phyloP scores from a whole-genome alignment of 2,329 filamentous ascomycete species.

The Rutstroemia sydowiana region DNA sequence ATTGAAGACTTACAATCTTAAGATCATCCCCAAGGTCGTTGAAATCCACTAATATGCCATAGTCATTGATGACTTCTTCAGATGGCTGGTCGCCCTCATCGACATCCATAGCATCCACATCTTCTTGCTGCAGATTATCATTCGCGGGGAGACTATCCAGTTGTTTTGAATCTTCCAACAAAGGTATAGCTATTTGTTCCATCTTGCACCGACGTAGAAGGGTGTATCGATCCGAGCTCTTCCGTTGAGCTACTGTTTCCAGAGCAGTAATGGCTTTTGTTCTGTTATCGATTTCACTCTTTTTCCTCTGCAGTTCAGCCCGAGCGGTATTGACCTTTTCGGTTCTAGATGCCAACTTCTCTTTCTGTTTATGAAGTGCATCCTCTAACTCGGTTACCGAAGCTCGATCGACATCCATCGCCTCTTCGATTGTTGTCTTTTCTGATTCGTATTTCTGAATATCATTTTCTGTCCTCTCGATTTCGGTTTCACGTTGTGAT shows the following conservation, averaged over 20 bases:
- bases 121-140: constrained; percentile 66
- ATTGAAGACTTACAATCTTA: constrained; percentile 56
- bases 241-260: constrained; percentile 82
- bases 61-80: constrained; percentile 68
- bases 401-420: constrained; percentile 64
- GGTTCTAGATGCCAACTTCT: constrained; percentile 59
- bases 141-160: constrained; percentile 84
- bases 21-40: constrained; percentile 73
- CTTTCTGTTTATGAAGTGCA: constrained; percentile 60
- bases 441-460: constrained; percentile 64
- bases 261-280: constrained; percentile 68
- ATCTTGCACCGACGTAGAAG: constrained; percentile 84
- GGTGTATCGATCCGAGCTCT: constrained; percentile 75
- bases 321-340: constrained; percentile 74
- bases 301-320: constrained; percentile 73
- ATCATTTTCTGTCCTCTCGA: constrained; percentile 59
- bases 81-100: constrained; percentile 65
- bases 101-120: constrained; percentile 87
- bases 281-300: constrained; percentile 70
- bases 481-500: constrained; percentile 56
- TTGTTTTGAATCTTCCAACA: constrained; percentile 59
- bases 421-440: constrained; percentile 66
- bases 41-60: constrained; percentile 88
- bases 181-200: constrained; percentile 82
- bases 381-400: constrained; percentile 72